Evolutionary conservation across 2,329 filamentous ascomycete species (phyloP).

Genomic region (Ophiostoma fasciatum): DNA sequence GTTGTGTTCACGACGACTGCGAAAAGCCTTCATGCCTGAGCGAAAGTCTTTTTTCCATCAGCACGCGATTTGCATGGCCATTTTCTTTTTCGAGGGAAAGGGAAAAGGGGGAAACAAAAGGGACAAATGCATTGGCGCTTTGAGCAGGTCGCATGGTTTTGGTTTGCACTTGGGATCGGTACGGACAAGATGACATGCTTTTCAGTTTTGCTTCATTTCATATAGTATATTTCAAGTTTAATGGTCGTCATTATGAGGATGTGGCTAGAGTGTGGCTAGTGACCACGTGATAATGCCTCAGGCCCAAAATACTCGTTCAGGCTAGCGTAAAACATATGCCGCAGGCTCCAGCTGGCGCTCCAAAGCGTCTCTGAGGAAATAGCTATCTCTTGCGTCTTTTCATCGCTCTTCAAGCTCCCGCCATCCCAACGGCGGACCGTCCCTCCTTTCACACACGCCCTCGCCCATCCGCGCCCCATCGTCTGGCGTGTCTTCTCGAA

Average conservation of each 20-base stretch:
- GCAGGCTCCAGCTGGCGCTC: constrained; percentile 7
- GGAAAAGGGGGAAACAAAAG: constrained; percentile 1
- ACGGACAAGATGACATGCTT: too few relatives aligned
- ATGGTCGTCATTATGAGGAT: neutral
- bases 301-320: constrained; percentile 1
- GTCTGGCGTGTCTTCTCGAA: too few relatives aligned
- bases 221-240: neutral
- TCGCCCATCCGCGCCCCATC: too few relatives aligned
- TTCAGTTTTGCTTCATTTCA: neutral
- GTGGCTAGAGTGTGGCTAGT: neutral
- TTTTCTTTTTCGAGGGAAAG: constrained; percentile 1
- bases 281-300: constrained; percentile 12
- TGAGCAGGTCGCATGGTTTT: too few relatives aligned
- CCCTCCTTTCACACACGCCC: constrained; percentile 1
- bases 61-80: neutral
- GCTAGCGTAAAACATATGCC: constrained; percentile 10
- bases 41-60: constrained; percentile 1
- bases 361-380: constrained; percentile 2
- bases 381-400: constrained; percentile 7
- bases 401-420: constrained; percentile 4
- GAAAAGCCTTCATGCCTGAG: constrained; percentile 2
- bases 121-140: constrained; percentile 1
- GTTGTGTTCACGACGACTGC: constrained; percentile 2
- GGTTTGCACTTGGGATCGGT: constrained; percentile 1
- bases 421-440: constrained; percentile 6